These are phyloP conservation scores for Sextonia rubra DNA, from an alignment of 164 flowering plant genomes.

Conservation along the genomic window DNA sequence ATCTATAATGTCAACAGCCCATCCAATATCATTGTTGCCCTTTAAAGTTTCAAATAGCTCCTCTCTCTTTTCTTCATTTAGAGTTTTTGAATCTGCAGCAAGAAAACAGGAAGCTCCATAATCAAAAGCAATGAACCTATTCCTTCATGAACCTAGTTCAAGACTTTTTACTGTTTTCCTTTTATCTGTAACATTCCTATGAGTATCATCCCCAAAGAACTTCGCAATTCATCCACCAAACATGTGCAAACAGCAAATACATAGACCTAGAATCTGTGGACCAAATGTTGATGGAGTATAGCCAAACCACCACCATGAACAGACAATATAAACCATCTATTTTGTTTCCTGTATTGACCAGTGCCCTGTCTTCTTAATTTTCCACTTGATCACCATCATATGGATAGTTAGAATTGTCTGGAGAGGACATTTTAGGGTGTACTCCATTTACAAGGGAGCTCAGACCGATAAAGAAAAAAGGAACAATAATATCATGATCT, in stretches of 20 bases:
- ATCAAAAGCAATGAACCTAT: neutral
- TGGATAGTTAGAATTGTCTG: neutral
- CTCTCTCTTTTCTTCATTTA: slow-evolving; percentile 93
- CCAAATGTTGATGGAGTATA: too few relatives aligned
- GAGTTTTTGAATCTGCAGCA: slow-evolving; percentile 79
- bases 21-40: slow-evolving; percentile 67
- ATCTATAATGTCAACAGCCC: slow-evolving; percentile 93
- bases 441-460: neutral
- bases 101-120: neutral
- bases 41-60: slow-evolving; percentile 79
- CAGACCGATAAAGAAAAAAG: too few relatives aligned
- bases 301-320: too few relatives aligned
- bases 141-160: neutral
- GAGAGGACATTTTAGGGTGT: neutral
- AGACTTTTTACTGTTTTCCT: neutral
- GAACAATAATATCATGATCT: too few relatives aligned
- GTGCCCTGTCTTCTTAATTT: neutral
- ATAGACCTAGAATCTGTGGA: too few relatives aligned
- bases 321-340: neutral
- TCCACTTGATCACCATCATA: neutral
- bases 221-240: too few relatives aligned
- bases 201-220: neutral
- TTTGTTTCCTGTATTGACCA: neutral
- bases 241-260: too few relatives aligned
- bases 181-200: neutral